Percentiles rank a stretch among this genome's conserved stretches.
phyloP scores from a whole-genome alignment of 2,329 filamentous ascomycete genomes.

The Fusarium sp. region DNA sequence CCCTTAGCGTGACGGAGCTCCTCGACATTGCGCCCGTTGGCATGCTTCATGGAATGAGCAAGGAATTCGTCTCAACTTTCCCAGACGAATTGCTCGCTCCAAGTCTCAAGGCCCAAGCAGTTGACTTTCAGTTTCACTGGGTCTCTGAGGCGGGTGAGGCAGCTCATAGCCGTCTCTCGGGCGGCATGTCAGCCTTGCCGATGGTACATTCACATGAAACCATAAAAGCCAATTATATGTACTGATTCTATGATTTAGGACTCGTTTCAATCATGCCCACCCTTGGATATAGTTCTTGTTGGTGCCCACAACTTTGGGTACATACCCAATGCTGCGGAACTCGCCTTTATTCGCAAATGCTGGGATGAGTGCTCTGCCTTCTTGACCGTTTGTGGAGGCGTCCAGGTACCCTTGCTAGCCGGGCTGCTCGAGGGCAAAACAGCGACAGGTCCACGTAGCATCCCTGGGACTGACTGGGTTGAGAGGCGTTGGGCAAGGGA shows the following conservation, averaged over 20 bases:
- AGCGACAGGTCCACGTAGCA: conserved; percentile 47
- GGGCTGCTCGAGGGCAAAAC: conserved; percentile 52
- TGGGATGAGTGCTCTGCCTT: conserved; percentile 50
- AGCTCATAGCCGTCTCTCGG: conserved; percentile 33
- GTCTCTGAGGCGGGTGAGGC: conserved; percentile 41
- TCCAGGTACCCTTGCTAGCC: conserved; percentile 45
- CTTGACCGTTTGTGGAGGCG: conserved; percentile 53
- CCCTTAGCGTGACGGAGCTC: conserved; percentile 45
- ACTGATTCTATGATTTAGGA: conserved; percentile 40
- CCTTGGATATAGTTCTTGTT: conserved; percentile 54
- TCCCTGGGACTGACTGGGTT: conserved; percentile 51
- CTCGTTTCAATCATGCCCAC: conserved; percentile 52
- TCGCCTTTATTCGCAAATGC: conserved; percentile 50
- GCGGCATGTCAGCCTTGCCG: conserved; percentile 42
- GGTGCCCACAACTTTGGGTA: conserved; percentile 48
- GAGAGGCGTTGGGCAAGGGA: conserved; percentile 50
- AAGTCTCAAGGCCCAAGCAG: conserved; percentile 27
- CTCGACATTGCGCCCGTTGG: conserved; percentile 51
- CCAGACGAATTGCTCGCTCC: conserved; percentile 25
- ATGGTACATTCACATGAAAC: conserved; percentile 34
- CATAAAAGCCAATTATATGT: fast-evolving
- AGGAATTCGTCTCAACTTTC: conserved; percentile 26
- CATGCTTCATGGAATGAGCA: conserved; percentile 35
- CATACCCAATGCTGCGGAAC: conserved; percentile 45
- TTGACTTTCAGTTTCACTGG: conserved; percentile 49